A percentile compares a stretch with the other conserved stretches of the same genome.
phyloP scores from a whole-genome alignment of 176 grass and related monocot genomes.

The Dendrocalamus sinicus region DNA sequence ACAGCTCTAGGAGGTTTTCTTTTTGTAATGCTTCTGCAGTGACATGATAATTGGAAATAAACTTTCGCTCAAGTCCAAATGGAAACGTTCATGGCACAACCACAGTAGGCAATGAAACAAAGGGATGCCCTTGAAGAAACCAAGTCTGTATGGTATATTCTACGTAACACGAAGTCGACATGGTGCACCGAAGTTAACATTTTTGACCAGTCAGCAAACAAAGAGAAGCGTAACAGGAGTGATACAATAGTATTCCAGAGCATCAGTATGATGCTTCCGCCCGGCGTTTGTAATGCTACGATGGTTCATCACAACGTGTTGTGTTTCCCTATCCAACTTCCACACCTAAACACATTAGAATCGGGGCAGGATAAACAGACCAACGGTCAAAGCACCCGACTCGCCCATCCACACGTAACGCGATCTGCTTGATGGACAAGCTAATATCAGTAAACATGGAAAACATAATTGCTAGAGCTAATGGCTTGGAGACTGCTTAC shows the following conservation, averaged over 20 bases:
- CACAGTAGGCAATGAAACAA: background rate
- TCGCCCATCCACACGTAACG: background rate
- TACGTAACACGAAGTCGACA: slow-evolving; percentile 19
- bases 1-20: background rate
- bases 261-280: slow-evolving; percentile 30
- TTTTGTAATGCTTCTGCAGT: background rate
- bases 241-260: slow-evolving; percentile 21
- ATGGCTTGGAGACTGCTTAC: slow-evolving; percentile 4
- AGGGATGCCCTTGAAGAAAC: background rate
- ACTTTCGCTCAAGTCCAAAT: background rate
- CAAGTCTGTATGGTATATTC: slow-evolving; percentile 4
- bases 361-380: slow-evolving; percentile 19
- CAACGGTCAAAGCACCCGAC: slow-evolving; percentile 3
- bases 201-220: slow-evolving; percentile 30
- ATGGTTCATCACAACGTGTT: background rate
- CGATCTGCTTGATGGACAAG: slow-evolving; percentile 4
- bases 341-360: slow-evolving; percentile 22
- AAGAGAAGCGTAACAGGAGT: slow-evolving; percentile 20
- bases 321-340: background rate
- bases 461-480: background rate
- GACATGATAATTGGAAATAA: background rate
- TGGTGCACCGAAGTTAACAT: slow-evolving; percentile 4
- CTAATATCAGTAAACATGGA: slow-evolving; percentile 11
- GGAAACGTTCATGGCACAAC: background rate
- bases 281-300: slow-evolving; percentile 2